These are phyloP conservation scores for Guyanaporus albipodus DNA, from an alignment of 768 basidiomycete genomes.

Conservation along the genomic window DNA sequence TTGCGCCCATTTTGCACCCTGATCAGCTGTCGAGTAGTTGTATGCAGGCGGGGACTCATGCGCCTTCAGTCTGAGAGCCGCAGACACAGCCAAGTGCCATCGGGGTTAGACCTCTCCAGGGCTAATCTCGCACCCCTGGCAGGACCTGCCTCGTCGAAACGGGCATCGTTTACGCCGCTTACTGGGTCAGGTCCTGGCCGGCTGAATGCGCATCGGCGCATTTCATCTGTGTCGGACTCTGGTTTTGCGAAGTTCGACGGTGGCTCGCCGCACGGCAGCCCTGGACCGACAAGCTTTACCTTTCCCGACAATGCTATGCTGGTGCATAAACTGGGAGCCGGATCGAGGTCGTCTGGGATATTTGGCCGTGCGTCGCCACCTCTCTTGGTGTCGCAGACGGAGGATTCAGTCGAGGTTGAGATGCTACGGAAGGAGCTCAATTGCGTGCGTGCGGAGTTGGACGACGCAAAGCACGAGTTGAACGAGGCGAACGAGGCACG, in stretches of 20 bases:
- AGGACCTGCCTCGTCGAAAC: conserved; percentile 55
- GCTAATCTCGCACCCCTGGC: conserved; percentile 37
- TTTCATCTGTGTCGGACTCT: conserved; percentile 73
- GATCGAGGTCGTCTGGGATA: conserved; percentile 43
- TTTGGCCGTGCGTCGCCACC: conserved; percentile 51
- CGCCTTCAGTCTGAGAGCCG: conserved; percentile 75
- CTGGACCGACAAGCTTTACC: conserved; percentile 34
- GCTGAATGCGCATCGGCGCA: conserved; percentile 57
- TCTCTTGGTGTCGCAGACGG: conserved; percentile 29
- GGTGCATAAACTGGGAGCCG: conserved; percentile 22
- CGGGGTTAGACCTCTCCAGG: conserved; percentile 53
- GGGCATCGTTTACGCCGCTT: conserved; percentile 73
- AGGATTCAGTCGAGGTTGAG: conserved; percentile 48
- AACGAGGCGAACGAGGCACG: conserved; percentile 77
- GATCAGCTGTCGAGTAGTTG: conserved; percentile 5
- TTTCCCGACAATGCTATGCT: conserved; percentile 31
- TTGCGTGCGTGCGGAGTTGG: conserved; percentile 54
- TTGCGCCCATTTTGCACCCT: background rate
- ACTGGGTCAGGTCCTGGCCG: conserved; percentile 50
- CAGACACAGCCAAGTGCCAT: conserved; percentile 51
- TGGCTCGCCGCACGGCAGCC: conserved; percentile 29
- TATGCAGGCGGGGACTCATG: conserved; percentile 75
- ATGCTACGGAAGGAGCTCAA: conserved; percentile 57
- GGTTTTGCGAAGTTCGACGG: conserved; percentile 35
- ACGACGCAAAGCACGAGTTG: conserved; percentile 62